A percentile compares a stretch with the other conserved stretches of the same genome.
phyloP scores from a whole-genome alignment of 345 rosid genomes.

The Eucalyptus decipiens region DNA sequence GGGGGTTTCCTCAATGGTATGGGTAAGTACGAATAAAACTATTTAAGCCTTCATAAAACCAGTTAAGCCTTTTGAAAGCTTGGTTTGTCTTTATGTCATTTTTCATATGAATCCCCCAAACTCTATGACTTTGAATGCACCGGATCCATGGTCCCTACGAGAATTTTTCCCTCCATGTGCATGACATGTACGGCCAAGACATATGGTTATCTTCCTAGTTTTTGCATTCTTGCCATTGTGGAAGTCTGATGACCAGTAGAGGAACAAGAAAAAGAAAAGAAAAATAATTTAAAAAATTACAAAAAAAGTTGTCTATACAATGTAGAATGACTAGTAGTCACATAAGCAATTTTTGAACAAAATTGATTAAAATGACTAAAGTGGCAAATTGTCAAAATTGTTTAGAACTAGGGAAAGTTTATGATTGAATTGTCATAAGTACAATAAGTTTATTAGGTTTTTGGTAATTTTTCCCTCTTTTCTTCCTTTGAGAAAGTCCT shows the following conservation, averaged over 20 bases:
- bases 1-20: background rate
- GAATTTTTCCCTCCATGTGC: no score
- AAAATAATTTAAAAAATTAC: background rate
- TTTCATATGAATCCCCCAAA: no score
- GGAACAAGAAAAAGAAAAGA: background rate
- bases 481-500: background rate
- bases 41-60: background rate
- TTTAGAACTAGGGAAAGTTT: background rate
- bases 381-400: background rate
- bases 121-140: no score
- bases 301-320: background rate
- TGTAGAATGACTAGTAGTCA: rapidly evolving
- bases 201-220: no score
- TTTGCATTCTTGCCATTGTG: no score
- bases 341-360: rapidly evolving
- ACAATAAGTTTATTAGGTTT: background rate
- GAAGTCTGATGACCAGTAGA: no score
- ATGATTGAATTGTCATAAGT: background rate
- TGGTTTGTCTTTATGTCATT: background rate
- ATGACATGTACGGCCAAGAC: no score
- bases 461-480: background rate
- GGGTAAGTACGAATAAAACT: background rate
- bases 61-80: background rate
- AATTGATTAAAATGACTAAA: background rate
- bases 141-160: no score